Conservation (phyloP, 805 yeast genomes). For the Metschnikowia koreensis region DNA sequence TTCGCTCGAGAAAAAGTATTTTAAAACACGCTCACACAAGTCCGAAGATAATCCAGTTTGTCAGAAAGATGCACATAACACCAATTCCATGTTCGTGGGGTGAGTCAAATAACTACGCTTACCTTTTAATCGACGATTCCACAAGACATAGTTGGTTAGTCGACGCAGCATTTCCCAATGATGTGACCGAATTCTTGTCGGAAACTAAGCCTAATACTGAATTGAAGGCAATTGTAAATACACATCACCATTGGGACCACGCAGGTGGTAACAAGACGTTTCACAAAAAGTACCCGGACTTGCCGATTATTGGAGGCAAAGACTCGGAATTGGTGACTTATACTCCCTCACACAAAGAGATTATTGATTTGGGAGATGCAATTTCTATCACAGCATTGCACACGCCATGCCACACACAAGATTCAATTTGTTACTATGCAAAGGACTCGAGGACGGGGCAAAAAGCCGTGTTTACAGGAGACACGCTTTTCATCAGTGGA, state of each 20-base stretch:
- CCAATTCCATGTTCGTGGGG: slow-evolving; percentile 95
- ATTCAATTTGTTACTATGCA: slow-evolving; percentile 84
- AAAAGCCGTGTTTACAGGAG: slow-evolving; percentile 88
- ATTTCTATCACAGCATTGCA: slow-evolving; percentile 76
- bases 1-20: neutral
- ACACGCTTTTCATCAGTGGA: slow-evolving; percentile 89
- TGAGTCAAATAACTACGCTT: slow-evolving; percentile 86
- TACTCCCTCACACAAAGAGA: slow-evolving; percentile 66
- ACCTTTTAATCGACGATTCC: slow-evolving; percentile 66
- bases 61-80: slow-evolving; percentile 69
- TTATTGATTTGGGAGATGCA: slow-evolving; percentile 59
- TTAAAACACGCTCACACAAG: no score
- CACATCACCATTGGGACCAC: slow-evolving; percentile 97
- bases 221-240: slow-evolving; percentile 79
- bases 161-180: slow-evolving; percentile 89
- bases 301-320: slow-evolving; percentile 79
- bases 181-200: slow-evolving; percentile 46
- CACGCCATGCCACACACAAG: slow-evolving; percentile 98
- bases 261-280: slow-evolving; percentile 73
- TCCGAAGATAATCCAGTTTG: neutral
- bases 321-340: slow-evolving; percentile 72
- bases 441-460: slow-evolving; percentile 62
- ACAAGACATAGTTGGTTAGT: slow-evolving; percentile 75
- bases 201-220: slow-evolving; percentile 43
- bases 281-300: slow-evolving; percentile 40